These are phyloP conservation scores for Hemerocallis citrina DNA, from an alignment of 106 monocot genomes.

Conservation along the genomic window DNA sequence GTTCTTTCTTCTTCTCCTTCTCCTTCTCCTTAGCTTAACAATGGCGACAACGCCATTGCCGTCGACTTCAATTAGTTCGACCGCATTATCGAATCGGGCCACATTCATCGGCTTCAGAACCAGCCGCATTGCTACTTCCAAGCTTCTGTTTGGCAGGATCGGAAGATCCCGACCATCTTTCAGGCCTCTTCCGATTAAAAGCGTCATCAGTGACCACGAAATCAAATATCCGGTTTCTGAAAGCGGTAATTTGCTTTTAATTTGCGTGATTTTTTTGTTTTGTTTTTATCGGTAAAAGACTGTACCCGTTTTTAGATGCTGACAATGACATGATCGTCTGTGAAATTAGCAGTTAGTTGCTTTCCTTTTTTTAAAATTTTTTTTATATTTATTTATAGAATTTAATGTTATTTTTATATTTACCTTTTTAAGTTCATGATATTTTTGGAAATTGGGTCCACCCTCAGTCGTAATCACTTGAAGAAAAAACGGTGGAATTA, in stretches of 20 bases:
- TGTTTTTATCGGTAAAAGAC: neutral
- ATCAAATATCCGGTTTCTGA: conserved; percentile 13
- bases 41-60: conserved; percentile 19
- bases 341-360: neutral
- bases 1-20: neutral
- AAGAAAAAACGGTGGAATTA: neutral
- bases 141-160: conserved; percentile 10
- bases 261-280: no score
- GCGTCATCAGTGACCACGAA: conserved; percentile 12
- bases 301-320: neutral
- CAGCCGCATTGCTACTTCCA: conserved; percentile 5
- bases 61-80: conserved; percentile 4
- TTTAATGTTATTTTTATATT: neutral
- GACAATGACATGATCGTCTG: neutral
- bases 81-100: neutral
- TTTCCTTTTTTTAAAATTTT: no score
- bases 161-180: conserved; percentile 6
- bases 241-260: conserved; percentile 10
- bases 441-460: neutral
- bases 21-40: neutral
- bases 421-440: neutral
- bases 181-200: neutral
- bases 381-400: no score
- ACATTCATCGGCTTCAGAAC: conserved; percentile 5
- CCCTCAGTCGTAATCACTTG: no score